phyloP scores from a whole-genome alignment of 345 rosid species.

The Triadica sebifera region DNA sequence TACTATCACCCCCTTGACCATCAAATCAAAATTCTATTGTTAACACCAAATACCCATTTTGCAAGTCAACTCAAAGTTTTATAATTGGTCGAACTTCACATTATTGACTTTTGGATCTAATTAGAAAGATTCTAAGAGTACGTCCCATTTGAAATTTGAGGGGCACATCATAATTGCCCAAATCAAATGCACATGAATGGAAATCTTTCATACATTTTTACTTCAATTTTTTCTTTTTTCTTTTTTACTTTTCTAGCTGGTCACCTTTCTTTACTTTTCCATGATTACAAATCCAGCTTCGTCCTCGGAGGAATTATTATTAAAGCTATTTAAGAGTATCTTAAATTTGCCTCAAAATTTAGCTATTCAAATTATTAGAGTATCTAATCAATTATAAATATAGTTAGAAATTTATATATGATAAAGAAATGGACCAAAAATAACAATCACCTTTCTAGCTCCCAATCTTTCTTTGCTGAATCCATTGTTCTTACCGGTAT shows the following conservation, averaged over 20 bases:
- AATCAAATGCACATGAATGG: constrained; percentile 28
- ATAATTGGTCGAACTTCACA: neutral
- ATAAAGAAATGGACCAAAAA: no score
- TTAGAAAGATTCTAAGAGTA: constrained; percentile 1
- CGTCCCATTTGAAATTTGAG: neutral
- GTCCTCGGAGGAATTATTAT: neutral
- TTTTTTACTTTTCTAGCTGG: neutral
- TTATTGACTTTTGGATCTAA: constrained; percentile 3
- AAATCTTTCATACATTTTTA: constrained; percentile 12
- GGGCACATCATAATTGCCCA: constrained; percentile 21
- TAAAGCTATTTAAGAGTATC: no score
- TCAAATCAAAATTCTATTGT: neutral
- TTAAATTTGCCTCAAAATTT: no score
- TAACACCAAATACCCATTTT: neutral
- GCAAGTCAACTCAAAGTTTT: constrained; percentile 7
- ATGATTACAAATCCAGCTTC: constrained; percentile 6
- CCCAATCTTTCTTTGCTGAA: no score
- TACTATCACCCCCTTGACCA: constrained; percentile 11
- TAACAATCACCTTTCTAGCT: no score
- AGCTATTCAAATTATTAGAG: no score
- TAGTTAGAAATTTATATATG: no score
- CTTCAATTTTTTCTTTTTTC: neutral
- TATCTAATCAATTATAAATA: no score
- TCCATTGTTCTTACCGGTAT: no score
- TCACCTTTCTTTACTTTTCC: neutral